These are phyloP conservation scores for Sporobolomyces phaffii DNA, from an alignment of 768 basidiomycete genomes.

Conservation along the genomic window DNA sequence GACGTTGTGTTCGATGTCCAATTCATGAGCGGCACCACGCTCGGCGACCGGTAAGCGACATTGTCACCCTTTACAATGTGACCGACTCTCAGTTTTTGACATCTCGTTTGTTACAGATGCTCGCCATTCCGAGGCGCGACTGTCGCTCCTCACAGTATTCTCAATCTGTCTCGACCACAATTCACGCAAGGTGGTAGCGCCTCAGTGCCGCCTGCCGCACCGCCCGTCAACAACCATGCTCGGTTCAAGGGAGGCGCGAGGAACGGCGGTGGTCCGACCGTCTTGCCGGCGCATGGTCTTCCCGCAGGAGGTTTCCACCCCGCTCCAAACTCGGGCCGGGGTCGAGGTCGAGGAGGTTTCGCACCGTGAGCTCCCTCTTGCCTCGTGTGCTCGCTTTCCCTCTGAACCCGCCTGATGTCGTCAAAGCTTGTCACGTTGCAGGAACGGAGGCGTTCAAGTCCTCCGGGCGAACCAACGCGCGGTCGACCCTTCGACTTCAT, in stretches of 20 bases:
- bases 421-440: neutral
- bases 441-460: slow-evolving; percentile 29
- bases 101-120: slow-evolving; percentile 54
- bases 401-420: neutral
- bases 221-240: slow-evolving; percentile 18
- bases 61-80: slow-evolving; percentile 19
- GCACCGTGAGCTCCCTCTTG: neutral
- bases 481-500: slow-evolving; percentile 17
- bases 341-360: slow-evolving; percentile 25
- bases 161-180: slow-evolving; percentile 81
- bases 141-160: slow-evolving; percentile 75
- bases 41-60: slow-evolving; percentile 75
- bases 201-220: neutral
- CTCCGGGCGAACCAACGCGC: slow-evolving; percentile 7
- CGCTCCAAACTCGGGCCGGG: neutral
- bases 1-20: slow-evolving; percentile 94
- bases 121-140: slow-evolving; percentile 86
- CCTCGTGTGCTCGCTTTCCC: neutral
- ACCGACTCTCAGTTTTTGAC: neutral
- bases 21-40: slow-evolving; percentile 85
- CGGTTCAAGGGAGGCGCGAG: slow-evolving; percentile 20
- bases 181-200: slow-evolving; percentile 55
- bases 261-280: slow-evolving; percentile 20
- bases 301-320: slow-evolving; percentile 39
- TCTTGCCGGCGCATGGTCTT: slow-evolving; percentile 32